Evolutionary conservation across 768 basidiomycete species (phyloP).

Genomic region (Mycena rebaudengoi): DNA sequence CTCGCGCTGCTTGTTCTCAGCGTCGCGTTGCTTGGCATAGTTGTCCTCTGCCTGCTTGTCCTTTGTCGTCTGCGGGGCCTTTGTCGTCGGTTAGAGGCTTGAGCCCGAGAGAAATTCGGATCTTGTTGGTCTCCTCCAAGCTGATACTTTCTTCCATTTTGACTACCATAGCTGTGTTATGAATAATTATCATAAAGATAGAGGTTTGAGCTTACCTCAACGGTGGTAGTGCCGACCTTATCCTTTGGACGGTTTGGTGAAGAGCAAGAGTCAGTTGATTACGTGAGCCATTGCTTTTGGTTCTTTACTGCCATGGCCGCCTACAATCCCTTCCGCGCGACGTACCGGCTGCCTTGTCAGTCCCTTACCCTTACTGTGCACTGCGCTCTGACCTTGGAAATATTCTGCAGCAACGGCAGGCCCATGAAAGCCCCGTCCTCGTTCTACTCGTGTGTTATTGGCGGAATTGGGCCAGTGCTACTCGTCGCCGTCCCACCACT

Average conservation of each 20-base stretch:
- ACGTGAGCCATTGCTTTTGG: too few relatives aligned
- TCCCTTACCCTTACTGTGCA: neutral
- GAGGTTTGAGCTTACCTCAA: too few relatives aligned
- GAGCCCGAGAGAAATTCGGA: conserved; percentile 92
- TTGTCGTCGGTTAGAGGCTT: conserved; percentile 91
- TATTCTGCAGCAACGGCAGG: conserved; percentile 78
- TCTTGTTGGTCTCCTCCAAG: conserved; percentile 95
- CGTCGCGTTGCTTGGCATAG: conserved; percentile 76
- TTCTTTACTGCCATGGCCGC: conserved; percentile 56
- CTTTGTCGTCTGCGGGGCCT: conserved; percentile 70
- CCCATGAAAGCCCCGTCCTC: conserved; percentile 90
- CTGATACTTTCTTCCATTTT: conserved; percentile 90
- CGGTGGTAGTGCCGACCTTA: too few relatives aligned
- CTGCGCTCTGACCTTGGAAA: neutral
- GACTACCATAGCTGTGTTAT: conserved; percentile 49
- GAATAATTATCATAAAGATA: too few relatives aligned
- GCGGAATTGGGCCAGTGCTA: conserved; percentile 77
- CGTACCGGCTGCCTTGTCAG: conserved; percentile 62
- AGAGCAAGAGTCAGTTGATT: neutral
- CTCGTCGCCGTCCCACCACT: conserved; percentile 82
- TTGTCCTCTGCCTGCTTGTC: conserved; percentile 91
- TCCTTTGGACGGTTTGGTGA: too few relatives aligned
- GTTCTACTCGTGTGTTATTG: conserved; percentile 87
- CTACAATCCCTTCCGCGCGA: conserved; percentile 58
- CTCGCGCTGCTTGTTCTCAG: conserved; percentile 74